Conservation (phyloP, 2,329 filamentous ascomycete species). For the Alternaria burnsii region DNA sequence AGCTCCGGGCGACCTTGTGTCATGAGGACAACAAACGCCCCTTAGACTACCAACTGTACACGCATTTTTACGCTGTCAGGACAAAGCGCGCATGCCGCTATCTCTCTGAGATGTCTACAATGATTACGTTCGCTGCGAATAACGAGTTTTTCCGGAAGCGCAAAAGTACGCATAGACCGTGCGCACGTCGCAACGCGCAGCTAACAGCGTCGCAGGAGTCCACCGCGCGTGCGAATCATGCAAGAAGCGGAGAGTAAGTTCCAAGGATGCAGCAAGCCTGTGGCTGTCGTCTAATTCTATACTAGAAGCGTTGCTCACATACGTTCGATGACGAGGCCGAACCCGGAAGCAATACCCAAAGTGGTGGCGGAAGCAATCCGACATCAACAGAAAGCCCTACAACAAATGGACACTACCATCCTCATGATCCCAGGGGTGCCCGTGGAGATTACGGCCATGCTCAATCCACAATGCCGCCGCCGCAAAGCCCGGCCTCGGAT, state of each 20-base stretch:
- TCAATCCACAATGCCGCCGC: conserved; percentile 42
- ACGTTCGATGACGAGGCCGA: conserved; percentile 51
- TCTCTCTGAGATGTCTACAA: conserved; percentile 47
- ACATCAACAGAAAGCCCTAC: conserved; percentile 40
- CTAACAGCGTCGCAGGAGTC: conserved; percentile 46
- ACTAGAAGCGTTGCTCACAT: conserved; percentile 54
- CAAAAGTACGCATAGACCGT: conserved; percentile 45
- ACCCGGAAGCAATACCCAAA: conserved; percentile 50
- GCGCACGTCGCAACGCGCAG: conserved; percentile 25
- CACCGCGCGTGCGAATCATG: conserved; percentile 56
- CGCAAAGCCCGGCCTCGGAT: conserved; percentile 42
- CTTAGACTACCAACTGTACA: conserved; percentile 17
- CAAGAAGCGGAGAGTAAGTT: conserved; percentile 54
- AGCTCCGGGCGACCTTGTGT: conserved; percentile 31
- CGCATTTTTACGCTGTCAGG: conserved; percentile 11
- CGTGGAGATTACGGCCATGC: conserved; percentile 40
- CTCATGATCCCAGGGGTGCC: conserved; percentile 36
- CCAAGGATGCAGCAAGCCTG: conserved; percentile 9
- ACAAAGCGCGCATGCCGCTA: conserved; percentile 12
- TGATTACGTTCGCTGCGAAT: conserved; percentile 57
- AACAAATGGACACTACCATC: conserved; percentile 31
- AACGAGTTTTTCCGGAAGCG: conserved; percentile 56
- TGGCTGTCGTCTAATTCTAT: conserved; percentile 30
- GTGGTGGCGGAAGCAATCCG: conserved; percentile 43
- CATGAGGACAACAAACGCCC: conserved; percentile 28